Evolutionary conservation across 768 basidiomycete genomes (phyloP), one percentile per base, ranked within the genome.

Genomic region (Psilocybe subaeruginosa): DNA sequence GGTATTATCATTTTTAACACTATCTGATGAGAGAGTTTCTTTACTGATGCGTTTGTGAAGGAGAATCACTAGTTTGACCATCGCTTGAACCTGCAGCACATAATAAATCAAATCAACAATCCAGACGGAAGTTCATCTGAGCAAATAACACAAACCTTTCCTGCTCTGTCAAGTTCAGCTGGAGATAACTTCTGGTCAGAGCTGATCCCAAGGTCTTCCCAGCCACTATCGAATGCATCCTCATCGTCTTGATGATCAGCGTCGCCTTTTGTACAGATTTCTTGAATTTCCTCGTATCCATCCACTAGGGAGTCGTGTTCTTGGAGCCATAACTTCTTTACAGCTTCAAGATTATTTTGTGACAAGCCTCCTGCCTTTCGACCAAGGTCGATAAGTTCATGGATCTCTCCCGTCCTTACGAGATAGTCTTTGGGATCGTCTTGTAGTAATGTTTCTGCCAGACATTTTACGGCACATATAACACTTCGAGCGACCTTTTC

Each of bases 121-220:
- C 52, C 37, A 23, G 23, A 23, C 23, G 23, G 23, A 23, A 23
- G 41, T 29, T 3, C 3, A 8, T 31, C 43, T n/a, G 54, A 49
- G 1, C 33, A 35, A 33, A 41, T 43, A 48, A 39, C 30, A 19
- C 57, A 23, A 11, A 90, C 90, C 80, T 85, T 86, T 68, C 85
- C 84, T 14, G 85, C 74, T 47, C 86, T 80, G 27, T 78, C 77
- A n/a, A 85, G 68, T 68, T 92, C 91, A 31, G 69, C 70, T 1
- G 69, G 63, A 37, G 78, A 75, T 72, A 90, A 73, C 45, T 73
- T 78, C 59, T 76, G 72, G n/a, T 68, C 74, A 4, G 82, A 72
- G n/a, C 73, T 78, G 12, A 88, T 66, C 0, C 82, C 86, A 9
- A 91, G 74, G 65, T 90, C 89, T 58, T 83, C 83, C 88, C 87